A percentile compares a stretch with the other conserved stretches of the same genome.
These are phyloP conservation scores for Hevea brasiliensis DNA, from an alignment of 345 rosid species.

Conservation along the genomic window DNA sequence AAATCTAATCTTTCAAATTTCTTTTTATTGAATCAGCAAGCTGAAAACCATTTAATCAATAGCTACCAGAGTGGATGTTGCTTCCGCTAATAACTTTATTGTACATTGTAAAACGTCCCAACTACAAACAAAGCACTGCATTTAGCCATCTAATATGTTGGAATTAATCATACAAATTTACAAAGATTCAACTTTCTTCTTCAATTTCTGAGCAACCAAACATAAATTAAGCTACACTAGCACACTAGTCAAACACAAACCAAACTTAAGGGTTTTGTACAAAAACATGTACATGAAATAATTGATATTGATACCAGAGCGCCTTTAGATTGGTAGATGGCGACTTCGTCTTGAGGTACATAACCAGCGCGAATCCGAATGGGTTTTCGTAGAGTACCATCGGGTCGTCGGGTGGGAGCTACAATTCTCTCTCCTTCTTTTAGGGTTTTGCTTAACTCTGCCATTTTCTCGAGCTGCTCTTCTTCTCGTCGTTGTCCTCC, in stretches of 20 bases:
- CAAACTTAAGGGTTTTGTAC: too few relatives aligned
- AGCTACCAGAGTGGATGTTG: neutral
- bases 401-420: conserved; percentile 85
- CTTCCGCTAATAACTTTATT: neutral
- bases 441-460: conserved; percentile 79
- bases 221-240: neutral
- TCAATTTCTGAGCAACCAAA: too few relatives aligned
- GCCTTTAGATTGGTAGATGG: conserved; percentile 85
- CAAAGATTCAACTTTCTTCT: too few relatives aligned
- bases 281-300: too few relatives aligned
- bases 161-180: too few relatives aligned
- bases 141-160: too few relatives aligned
- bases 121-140: too few relatives aligned
- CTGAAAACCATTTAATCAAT: too few relatives aligned
- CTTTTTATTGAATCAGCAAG: too few relatives aligned
- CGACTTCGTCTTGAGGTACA: conserved; percentile 87
- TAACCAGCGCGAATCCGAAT: conserved; percentile 87
- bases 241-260: too few relatives aligned
- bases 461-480: conserved; percentile 52
- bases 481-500: conserved; percentile 42
- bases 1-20: too few relatives aligned
- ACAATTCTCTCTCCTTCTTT: conserved; percentile 95
- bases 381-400: conserved; percentile 83
- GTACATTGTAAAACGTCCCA: too few relatives aligned
- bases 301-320: conserved; percentile 48